A percentile compares a stretch with the other conserved stretches of the same genome.
These are phyloP conservation scores for Nematocida homosporus DNA, from an alignment of 371 early-diverging fungal genomes.

Conservation along the genomic window DNA sequence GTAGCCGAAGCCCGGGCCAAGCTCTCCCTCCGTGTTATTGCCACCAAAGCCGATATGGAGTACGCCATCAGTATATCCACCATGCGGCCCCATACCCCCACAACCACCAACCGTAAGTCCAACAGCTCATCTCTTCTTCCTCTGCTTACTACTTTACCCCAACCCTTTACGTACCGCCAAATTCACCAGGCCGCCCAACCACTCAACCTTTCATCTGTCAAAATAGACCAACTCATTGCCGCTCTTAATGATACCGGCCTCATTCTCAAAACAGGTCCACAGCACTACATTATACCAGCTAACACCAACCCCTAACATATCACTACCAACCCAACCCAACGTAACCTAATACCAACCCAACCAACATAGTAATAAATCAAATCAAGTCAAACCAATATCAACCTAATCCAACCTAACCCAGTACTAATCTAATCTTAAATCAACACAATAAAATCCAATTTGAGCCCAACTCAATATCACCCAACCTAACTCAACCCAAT, in stretches of 20 bases:
- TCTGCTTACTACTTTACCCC: neutral
- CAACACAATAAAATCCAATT: neutral
- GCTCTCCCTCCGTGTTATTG: slow-evolving; percentile 57
- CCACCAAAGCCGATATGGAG: slow-evolving; percentile 56
- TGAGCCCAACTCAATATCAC: neutral
- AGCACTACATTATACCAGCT: too few relatives aligned
- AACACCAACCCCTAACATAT: too few relatives aligned
- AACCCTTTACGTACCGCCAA: neutral
- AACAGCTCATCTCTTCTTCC: neutral
- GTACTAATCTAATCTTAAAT: neutral
- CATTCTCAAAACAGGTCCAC: neutral
- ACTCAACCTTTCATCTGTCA: neutral
- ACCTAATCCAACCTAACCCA: too few relatives aligned
- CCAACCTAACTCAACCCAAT: neutral
- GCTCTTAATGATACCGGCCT: slow-evolving; percentile 3
- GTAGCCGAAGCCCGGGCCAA: slow-evolving; percentile 65
- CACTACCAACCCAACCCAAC: too few relatives aligned
- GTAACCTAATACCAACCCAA: too few relatives aligned
- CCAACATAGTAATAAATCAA: too few relatives aligned
- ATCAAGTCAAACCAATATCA: too few relatives aligned
- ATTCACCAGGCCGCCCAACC: neutral
- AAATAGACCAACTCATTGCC: neutral
- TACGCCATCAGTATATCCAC: slow-evolving; percentile 60
- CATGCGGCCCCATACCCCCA: slow-evolving; percentile 4
- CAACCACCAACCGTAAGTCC: neutral